A percentile compares a stretch with the other conserved stretches of the same genome.
These are phyloP conservation scores for Neophaeococcomyces mojaviensis DNA, from an alignment of 2,329 filamentous ascomycete genomes.

Conservation along the genomic window DNA sequence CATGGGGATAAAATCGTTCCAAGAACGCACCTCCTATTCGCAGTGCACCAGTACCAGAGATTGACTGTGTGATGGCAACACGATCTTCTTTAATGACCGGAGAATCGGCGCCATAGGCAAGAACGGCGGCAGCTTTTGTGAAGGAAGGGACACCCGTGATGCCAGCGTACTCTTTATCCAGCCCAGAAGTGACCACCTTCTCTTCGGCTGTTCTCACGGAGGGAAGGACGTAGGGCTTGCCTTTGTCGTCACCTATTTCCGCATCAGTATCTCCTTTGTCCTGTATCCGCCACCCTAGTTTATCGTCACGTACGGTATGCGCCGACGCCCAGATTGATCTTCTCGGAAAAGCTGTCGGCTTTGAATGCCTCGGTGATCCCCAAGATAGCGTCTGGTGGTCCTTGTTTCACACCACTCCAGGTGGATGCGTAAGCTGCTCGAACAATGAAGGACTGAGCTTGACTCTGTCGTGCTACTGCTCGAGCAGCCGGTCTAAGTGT, in stretches of 20 bases:
- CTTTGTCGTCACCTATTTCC: slow-evolving; percentile 71
- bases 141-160: slow-evolving; percentile 95
- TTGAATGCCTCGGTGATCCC: slow-evolving; percentile 95
- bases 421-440: slow-evolving; percentile 61
- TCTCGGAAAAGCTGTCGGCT: slow-evolving; percentile 84
- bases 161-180: slow-evolving; percentile 55
- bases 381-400: slow-evolving; percentile 61
- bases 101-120: slow-evolving; percentile 82
- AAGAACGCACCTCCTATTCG: slow-evolving; percentile 93
- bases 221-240: slow-evolving; percentile 95
- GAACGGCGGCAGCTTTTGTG: slow-evolving; percentile 80
- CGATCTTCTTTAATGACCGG: slow-evolving; percentile 65
- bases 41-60: slow-evolving; percentile 93
- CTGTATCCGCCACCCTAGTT: neutral
- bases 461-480: slow-evolving; percentile 28
- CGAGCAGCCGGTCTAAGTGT: slow-evolving; percentile 38
- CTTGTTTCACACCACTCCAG: slow-evolving; percentile 87
- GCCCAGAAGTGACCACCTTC: slow-evolving; percentile 65
- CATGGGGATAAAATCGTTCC: slow-evolving; percentile 78
- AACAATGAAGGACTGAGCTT: slow-evolving; percentile 2
- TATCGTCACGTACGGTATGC: slow-evolving; percentile 67
- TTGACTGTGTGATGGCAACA: slow-evolving; percentile 90
- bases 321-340: slow-evolving; percentile 98
- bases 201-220: slow-evolving; percentile 85
- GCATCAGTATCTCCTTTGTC: neutral